Percentiles rank a stretch among this genome's conserved stretches.
Conservation (phyloP, 2,329 filamentous ascomycete species). For the Xylaria sp. region DNA sequence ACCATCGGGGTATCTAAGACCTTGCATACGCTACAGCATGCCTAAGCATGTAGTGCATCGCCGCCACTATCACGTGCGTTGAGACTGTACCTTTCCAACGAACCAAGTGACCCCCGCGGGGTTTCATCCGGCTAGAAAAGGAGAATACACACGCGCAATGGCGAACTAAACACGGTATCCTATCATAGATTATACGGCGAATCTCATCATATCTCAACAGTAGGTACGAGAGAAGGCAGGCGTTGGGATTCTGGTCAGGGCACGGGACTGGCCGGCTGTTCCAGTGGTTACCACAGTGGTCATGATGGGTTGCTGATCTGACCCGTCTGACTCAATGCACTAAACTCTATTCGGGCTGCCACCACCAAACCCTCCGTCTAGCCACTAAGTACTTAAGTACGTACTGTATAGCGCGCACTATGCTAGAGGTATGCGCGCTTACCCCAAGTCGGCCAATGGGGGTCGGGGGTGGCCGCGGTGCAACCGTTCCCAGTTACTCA, state of each 20-base stretch:
- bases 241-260: too few relatives aligned
- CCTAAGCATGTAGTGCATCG: too few relatives aligned
- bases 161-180: too few relatives aligned
- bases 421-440: constrained; percentile 19
- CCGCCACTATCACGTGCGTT: constrained; percentile 9
- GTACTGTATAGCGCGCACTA: too few relatives aligned
- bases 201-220: too few relatives aligned
- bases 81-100: background rate
- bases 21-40: too few relatives aligned
- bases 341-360: constrained; percentile 16
- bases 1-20: background rate
- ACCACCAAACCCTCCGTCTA: background rate
- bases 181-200: too few relatives aligned
- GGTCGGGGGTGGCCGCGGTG: constrained; percentile 24
- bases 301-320: constrained; percentile 14
- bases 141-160: too few relatives aligned
- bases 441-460: constrained; percentile 25
- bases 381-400: too few relatives aligned
- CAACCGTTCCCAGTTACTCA: constrained; percentile 24
- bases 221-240: too few relatives aligned
- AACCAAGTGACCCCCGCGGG: too few relatives aligned
- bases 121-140: too few relatives aligned
- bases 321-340: constrained; percentile 22
- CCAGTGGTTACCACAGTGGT: constrained; percentile 10
- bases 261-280: background rate